A percentile compares a stretch with the other conserved stretches of the same genome.
Conservation (phyloP, 192 early-diverging fungal genomes). For the Chytriomyces sp. region DNA sequence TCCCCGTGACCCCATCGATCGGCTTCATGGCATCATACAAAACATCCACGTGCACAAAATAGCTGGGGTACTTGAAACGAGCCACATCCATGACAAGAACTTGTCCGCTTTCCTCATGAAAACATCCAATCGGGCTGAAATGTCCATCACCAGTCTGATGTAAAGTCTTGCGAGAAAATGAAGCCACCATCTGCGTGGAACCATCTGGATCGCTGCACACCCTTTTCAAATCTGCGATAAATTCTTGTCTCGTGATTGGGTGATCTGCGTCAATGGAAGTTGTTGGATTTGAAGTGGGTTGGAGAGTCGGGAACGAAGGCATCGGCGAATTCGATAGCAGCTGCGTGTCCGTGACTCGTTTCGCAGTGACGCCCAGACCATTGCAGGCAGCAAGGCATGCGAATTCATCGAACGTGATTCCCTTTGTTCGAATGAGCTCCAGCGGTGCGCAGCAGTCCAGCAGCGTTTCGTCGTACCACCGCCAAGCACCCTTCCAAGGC, state of each 20-base stretch:
- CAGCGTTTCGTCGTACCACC: conserved; percentile 74
- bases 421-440: conserved; percentile 78
- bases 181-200: conserved; percentile 81
- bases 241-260: conserved; percentile 68
- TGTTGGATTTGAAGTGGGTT: background rate
- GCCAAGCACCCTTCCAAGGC: conserved; percentile 94
- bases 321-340: background rate
- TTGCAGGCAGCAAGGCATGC: conserved; percentile 89
- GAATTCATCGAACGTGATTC: conserved; percentile 91
- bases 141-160: conserved; percentile 94
- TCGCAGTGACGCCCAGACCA: conserved; percentile 72
- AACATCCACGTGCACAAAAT: conserved; percentile 73
- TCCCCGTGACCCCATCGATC: conserved; percentile 78
- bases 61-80: conserved; percentile 89
- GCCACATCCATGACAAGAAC: conserved; percentile 89
- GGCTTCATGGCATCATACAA: conserved; percentile 85
- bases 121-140: conserved; percentile 89
- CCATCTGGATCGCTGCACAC: conserved; percentile 71
- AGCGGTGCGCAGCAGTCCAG: conserved; percentile 56
- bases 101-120: conserved; percentile 70
- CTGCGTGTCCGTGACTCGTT: conserved; percentile 60
- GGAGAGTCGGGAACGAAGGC: background rate
- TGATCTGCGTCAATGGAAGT: background rate
- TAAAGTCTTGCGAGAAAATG: conserved; percentile 77
- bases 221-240: conserved; percentile 73